Evolutionary conservation across 352 stramenopile species (phyloP).

Genomic region (Globisporangium cederbergense): DNA sequence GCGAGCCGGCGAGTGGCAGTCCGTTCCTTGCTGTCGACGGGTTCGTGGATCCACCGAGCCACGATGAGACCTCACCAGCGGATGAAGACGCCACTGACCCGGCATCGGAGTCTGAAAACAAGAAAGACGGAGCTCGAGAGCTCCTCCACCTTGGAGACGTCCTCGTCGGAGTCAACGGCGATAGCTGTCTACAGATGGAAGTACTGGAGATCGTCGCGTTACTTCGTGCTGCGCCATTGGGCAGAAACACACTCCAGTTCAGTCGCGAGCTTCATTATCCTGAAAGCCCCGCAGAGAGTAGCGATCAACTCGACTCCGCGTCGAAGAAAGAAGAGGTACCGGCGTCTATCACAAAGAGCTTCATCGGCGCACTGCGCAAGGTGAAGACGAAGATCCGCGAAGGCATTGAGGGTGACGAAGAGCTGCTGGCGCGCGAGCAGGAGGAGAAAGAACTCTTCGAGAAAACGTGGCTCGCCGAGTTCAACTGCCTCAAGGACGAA

Average conservation of each 20-base stretch:
- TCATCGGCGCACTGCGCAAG: constrained; percentile 51
- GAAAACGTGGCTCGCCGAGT: constrained; percentile 54
- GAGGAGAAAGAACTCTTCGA: constrained; percentile 49
- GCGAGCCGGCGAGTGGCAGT: not conserved
- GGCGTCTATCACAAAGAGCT: constrained; percentile 27
- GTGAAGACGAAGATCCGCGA: constrained; percentile 57
- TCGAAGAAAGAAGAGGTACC: not conserved
- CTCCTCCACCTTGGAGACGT: constrained; percentile 34
- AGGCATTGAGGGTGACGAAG: constrained; percentile 45
- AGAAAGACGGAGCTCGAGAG: constrained; percentile 4
- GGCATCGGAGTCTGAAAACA: not conserved
- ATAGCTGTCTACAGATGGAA: constrained; percentile 23
- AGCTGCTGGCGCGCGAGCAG: constrained; percentile 31
- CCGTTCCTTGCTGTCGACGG: constrained; percentile 32
- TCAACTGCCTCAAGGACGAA: constrained; percentile 40
- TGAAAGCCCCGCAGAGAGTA: not conserved
- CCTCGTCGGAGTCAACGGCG: constrained; percentile 31
- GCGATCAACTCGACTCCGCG: not conserved
- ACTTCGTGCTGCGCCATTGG: constrained; percentile 25
- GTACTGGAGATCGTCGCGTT: constrained; percentile 25
- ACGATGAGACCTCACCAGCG: not conserved
- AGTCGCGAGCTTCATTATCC: constrained; percentile 4
- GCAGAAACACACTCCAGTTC: constrained; percentile 35
- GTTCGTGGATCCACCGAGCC: constrained; percentile 23
- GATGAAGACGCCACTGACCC: not conserved